A percentile compares a stretch with the other conserved stretches of the same genome.
Conservation (phyloP, 805 yeast species). For the Candida koratica region DNA sequence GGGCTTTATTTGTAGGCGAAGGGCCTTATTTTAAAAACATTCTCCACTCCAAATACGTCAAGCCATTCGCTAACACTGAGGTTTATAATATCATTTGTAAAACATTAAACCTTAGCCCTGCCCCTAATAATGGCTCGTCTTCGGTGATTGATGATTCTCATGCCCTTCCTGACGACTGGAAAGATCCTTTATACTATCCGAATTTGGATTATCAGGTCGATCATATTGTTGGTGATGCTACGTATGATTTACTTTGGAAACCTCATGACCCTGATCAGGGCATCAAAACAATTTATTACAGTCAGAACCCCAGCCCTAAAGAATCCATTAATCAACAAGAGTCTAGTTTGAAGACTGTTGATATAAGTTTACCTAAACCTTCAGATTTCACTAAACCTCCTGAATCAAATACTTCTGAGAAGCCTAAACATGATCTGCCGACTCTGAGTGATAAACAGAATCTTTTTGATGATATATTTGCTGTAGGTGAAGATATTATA, state of each 20-base stretch:
- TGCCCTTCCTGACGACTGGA: conserved; percentile 42
- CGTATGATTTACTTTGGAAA: conserved; percentile 47
- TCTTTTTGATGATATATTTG: conserved; percentile 3
- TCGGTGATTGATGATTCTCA: conserved; percentile 22
- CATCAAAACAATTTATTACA: conserved; percentile 15
- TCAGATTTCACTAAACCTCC: conserved; percentile 8
- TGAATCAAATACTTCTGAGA: background rate
- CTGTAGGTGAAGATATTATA: conserved; percentile 5
- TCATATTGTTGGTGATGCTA: conserved; percentile 44
- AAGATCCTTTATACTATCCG: conserved; percentile 47
- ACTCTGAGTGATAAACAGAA: background rate
- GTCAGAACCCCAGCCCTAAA: conserved; percentile 23
- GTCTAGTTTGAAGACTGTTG: conserved; percentile 12
- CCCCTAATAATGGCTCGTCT: conserved; percentile 56
- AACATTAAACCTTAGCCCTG: conserved; percentile 46
- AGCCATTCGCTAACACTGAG: conserved; percentile 70
- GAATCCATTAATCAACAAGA: conserved; percentile 24
- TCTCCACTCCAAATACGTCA: conserved; percentile 29
- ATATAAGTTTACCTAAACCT: conserved; percentile 14
- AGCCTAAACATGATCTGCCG: background rate
- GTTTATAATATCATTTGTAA: conserved; percentile 75
- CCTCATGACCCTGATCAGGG: conserved; percentile 12
- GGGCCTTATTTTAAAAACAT: conserved; percentile 70
- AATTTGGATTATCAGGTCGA: conserved; percentile 44
- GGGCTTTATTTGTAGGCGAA: conserved; percentile 71